phyloP scores from a whole-genome alignment of 345 rosid genomes.

The Euphorbia lathyris region DNA sequence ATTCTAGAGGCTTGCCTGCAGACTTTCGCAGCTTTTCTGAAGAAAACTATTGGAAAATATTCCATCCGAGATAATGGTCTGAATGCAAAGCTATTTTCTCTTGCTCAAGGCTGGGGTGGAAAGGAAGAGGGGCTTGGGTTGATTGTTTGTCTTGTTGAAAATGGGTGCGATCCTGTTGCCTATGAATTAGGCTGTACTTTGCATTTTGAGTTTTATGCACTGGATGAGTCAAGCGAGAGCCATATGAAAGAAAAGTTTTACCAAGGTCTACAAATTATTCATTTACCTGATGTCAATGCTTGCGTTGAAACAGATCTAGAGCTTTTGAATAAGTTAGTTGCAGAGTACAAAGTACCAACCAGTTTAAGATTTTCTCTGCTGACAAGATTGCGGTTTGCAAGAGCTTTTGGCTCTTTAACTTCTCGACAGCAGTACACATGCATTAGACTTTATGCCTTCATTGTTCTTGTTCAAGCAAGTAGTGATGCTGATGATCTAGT shows the following conservation, averaged over 20 bases:
- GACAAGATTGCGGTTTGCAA: conserved; percentile 85
- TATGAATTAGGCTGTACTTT: conserved; percentile 82
- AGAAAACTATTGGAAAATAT: conserved; percentile 77
- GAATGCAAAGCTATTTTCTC: conserved; percentile 75
- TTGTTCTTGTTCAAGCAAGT: conserved; percentile 85
- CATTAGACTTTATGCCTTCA: conserved; percentile 91
- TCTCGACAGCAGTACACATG: conserved; percentile 83
- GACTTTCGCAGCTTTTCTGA: conserved; percentile 82
- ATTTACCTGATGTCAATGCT: conserved; percentile 51
- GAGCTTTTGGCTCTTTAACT: conserved; percentile 75
- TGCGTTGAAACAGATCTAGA: conserved; percentile 67
- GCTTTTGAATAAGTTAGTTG: conserved; percentile 68
- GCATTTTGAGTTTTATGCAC: conserved; percentile 91
- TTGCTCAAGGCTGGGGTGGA: conserved; percentile 99
- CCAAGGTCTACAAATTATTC: conserved; percentile 72
- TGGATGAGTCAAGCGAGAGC: conserved; percentile 34
- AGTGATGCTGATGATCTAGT: conserved; percentile 70
- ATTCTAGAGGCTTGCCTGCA: conserved; percentile 89
- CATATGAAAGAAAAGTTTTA: conserved; percentile 39
- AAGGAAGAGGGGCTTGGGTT: conserved; percentile 98
- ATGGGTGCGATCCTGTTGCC: conserved; percentile 65
- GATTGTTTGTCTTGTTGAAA: conserved; percentile 59
- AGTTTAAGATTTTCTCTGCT: conserved; percentile 75
- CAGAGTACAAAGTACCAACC: conserved; percentile 67
- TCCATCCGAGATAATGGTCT: conserved; percentile 73